These are phyloP conservation scores for Xanthoconium stramineum DNA, from an alignment of 768 basidiomycete genomes.

Conservation along the genomic window DNA sequence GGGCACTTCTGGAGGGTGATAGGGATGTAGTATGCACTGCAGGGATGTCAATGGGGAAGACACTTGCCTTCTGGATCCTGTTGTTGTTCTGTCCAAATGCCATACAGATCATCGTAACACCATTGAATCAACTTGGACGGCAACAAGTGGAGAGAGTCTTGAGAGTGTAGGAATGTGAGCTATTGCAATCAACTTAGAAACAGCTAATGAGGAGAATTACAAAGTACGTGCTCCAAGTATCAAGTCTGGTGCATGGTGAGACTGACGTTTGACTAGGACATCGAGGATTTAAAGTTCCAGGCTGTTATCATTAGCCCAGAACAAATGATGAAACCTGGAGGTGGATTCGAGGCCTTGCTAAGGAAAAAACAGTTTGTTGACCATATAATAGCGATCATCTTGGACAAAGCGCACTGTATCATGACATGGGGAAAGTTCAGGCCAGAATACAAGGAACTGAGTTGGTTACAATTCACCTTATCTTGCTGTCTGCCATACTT, in stretches of 20 bases:
- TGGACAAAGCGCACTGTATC: conserved; percentile 11
- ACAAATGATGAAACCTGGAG: not conserved
- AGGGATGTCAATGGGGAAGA: not conserved
- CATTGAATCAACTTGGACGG: not conserved
- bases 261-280: not conserved
- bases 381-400: not conserved
- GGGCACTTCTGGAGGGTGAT: not conserved
- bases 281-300: not conserved
- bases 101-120: not conserved
- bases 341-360: not conserved
- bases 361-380: not conserved
- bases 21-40: not conserved
- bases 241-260: too few relatives aligned
- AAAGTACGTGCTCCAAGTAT: not conserved
- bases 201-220: not conserved
- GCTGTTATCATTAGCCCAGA: not conserved
- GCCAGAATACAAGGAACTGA: not conserved
- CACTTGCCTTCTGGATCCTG: not conserved
- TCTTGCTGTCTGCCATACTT: not conserved
- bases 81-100: not conserved
- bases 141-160: not conserved
- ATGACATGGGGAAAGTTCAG: not conserved
- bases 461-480: not conserved
- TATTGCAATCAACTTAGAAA: too few relatives aligned
- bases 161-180: too few relatives aligned